phyloP scores from a whole-genome alignment of 169 alveolate genomes.

The Babesia bigemina region DNA sequence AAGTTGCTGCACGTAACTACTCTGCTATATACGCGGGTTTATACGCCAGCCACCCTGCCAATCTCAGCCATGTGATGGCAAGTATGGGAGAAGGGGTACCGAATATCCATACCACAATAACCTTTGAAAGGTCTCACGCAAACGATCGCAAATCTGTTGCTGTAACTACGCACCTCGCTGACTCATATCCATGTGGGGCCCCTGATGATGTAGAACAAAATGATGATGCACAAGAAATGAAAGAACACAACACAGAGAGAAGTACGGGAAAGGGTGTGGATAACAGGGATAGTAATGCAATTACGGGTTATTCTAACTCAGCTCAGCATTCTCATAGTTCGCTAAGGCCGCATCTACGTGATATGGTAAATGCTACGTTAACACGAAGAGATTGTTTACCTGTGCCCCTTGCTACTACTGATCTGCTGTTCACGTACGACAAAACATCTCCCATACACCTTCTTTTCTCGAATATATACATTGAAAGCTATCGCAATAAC shows the following conservation, averaged over 20 bases:
- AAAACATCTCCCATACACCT: conserved; percentile 64
- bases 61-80: not conserved
- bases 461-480: conserved; percentile 61
- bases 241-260: not conserved
- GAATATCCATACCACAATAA: not conserved
- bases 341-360: not conserved
- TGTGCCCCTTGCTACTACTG: conserved; percentile 50
- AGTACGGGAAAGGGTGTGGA: not conserved
- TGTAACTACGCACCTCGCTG: not conserved
- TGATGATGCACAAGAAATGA: not conserved
- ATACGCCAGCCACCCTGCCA: conserved; percentile 34
- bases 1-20: conserved; percentile 48
- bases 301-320: too few relatives aligned
- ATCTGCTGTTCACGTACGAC: conserved; percentile 56
- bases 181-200: not conserved
- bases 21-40: conserved; percentile 40
- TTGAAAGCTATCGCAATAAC: conserved; percentile 47
- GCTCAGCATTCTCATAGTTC: too few relatives aligned
- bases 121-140: not conserved
- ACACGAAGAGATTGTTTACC: not conserved
- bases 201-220: too few relatives aligned
- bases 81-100: not conserved
- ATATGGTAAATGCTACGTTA: not conserved
- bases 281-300: too few relatives aligned
- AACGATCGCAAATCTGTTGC: not conserved